Evolutionary conservation across 2,329 filamentous ascomycete genomes (phyloP).

Genomic region (Zalaria sp.): DNA sequence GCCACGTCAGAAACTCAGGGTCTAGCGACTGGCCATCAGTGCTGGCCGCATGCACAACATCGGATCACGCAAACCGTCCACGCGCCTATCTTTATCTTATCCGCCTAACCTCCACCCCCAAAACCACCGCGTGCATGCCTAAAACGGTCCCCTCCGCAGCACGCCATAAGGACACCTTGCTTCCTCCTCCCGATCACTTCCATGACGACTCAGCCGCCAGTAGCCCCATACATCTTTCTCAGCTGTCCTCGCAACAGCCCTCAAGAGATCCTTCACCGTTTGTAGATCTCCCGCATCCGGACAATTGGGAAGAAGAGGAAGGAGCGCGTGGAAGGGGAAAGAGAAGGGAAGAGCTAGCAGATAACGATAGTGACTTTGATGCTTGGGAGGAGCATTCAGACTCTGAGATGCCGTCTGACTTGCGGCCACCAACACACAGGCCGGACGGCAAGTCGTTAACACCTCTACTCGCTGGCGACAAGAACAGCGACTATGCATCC

Average conservation of each 20-base stretch:
- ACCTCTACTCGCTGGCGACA: slow-evolving; percentile 37
- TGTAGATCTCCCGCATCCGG: slow-evolving; percentile 11
- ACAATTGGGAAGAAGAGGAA: slow-evolving; percentile 4
- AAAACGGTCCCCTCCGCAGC: too few species aligned
- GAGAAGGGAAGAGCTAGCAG: slow-evolving; percentile 7
- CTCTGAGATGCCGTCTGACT: slow-evolving; percentile 34
- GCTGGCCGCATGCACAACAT: too few species aligned
- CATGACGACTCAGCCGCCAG: slow-evolving; percentile 12
- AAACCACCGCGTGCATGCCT: slow-evolving; percentile 2
- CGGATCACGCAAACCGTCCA: slow-evolving; percentile 2
- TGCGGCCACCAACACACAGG: slow-evolving; percentile 22
- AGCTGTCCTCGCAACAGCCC: slow-evolving; percentile 8
- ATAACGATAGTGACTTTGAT: slow-evolving; percentile 26
- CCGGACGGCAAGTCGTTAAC: slow-evolving; percentile 28
- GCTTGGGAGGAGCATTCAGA: slow-evolving; percentile 29
- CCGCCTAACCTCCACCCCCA: not conserved
- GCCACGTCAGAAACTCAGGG: too few species aligned
- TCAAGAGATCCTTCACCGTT: slow-evolving; percentile 18
- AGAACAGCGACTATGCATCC: slow-evolving; percentile 23
- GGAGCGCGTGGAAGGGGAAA: slow-evolving; percentile 1
- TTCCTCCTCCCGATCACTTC: slow-evolving; percentile 11
- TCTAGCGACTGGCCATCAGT: too few species aligned
- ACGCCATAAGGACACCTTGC: too few species aligned
- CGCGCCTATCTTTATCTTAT: slow-evolving; percentile 1
- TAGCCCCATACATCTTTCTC: slow-evolving; percentile 8